phyloP scores from a whole-genome alignment of 208 protist species.

The Wallacemonas sp. region DNA sequence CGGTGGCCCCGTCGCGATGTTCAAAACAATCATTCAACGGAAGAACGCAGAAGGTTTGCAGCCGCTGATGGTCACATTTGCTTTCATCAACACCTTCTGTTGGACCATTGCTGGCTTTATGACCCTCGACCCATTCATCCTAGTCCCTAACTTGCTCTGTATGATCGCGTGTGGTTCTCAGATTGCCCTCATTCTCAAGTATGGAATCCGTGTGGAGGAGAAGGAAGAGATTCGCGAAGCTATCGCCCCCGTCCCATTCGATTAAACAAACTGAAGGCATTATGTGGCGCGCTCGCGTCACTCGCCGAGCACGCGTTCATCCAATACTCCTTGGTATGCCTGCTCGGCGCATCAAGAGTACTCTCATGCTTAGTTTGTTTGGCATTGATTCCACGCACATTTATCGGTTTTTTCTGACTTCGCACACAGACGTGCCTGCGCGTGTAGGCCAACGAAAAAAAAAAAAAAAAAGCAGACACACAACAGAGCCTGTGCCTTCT shows the following conservation, averaged over 20 bases:
- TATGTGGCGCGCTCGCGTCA: neutral
- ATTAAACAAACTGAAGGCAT: too few relatives aligned
- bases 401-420: too few relatives aligned
- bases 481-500: too few relatives aligned
- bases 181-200: conserved; percentile 44
- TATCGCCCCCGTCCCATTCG: conserved; percentile 49
- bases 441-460: too few relatives aligned
- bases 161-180: conserved; percentile 37
- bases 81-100: conserved; percentile 55
- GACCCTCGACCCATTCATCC: conserved; percentile 40
- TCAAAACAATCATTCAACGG: conserved; percentile 49
- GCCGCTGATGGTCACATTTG: conserved; percentile 52
- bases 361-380: too few relatives aligned
- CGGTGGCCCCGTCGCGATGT: conserved; percentile 43
- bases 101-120: conserved; percentile 58
- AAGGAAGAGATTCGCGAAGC: conserved; percentile 30
- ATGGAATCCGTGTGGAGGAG: conserved; percentile 29
- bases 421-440: too few relatives aligned
- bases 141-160: conserved; percentile 41
- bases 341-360: too few relatives aligned
- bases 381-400: too few relatives aligned
- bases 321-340: too few relatives aligned
- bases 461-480: too few relatives aligned
- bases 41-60: conserved; percentile 58
- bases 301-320: too few relatives aligned